Evolutionary conservation across 768 basidiomycete species (phyloP), one percentile per base, ranked within the genome.

Genomic region (Candolleomyces eurysporus): DNA sequence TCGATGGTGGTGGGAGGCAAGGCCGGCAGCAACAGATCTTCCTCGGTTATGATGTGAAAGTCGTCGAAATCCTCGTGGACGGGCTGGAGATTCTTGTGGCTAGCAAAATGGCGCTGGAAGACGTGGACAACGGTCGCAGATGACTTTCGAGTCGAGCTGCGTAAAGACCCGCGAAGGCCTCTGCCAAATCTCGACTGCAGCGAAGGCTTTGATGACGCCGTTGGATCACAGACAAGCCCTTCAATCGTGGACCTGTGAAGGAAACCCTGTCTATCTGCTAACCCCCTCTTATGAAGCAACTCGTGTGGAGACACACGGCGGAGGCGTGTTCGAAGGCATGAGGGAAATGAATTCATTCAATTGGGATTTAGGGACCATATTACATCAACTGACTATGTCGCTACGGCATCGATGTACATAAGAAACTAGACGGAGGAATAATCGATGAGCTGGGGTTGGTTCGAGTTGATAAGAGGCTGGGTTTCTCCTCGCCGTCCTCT

Each of bases 101-200:
- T 57, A 31, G 30, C 50, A 60, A 53, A 61, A 13, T 50, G 49
- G 30, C 55, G 58, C 36, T 59, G 63, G 30, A 65, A 65, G 70
- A 73, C 57, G 22, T 64, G 51, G 21, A 66, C 40, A 30, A 67
- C 61, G 54, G 57, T 51, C 30, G 68, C 59, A 63, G 69, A 64
- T 10, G 61, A 59, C 63, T 72, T 72, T 53, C 72, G 62, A 67
- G 80, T 76, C 75, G 78, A 77, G 71, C 60, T 73, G 72, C 76
- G 74, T 72, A 82, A 72, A 69, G 84, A 82, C 82, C 84, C 85
- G 61, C 81, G 81, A 78, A 85, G 84, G 84, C 84, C 73, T 73
- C 78, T 80, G 67, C 82, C 81, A 68, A 86, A 78, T 76, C 80
- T 87, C 79, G 87, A 87, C 82, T 79, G 83, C 61, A 82, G 70